Evolutionary conservation across 1,284 basidiomycete genomes (phyloP).

Genomic region (Moniliophthora roreri): DNA sequence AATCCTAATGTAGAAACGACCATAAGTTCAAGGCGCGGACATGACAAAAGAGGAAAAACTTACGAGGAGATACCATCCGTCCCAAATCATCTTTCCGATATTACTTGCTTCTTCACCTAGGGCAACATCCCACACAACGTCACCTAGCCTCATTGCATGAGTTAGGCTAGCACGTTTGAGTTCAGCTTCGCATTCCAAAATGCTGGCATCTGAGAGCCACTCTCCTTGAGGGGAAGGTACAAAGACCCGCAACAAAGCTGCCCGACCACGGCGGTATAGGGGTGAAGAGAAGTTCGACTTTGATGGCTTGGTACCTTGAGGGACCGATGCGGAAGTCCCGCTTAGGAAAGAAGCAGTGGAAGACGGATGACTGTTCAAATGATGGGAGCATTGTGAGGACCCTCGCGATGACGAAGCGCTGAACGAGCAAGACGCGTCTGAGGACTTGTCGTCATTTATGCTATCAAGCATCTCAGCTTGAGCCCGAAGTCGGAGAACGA

Average conservation of each 20-base stretch:
- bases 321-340: neutral
- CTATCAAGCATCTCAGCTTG: conserved; percentile 59
- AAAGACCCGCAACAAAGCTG: conserved; percentile 73
- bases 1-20: conserved; percentile 47
- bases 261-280: conserved; percentile 62
- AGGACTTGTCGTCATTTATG: conserved; percentile 18
- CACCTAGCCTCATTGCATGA: conserved; percentile 62
- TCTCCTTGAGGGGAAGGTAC: conserved; percentile 72
- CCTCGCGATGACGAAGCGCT: conserved; percentile 7
- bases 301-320: neutral
- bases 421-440: conserved; percentile 13
- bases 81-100: conserved; percentile 75
- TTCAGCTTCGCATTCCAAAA: conserved; percentile 77
- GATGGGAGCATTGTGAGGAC: conserved; percentile 28
- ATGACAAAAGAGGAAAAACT: conserved; percentile 23
- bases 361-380: conserved; percentile 5
- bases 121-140: conserved; percentile 80
- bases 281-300: conserved; percentile 43
- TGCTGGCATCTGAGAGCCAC: conserved; percentile 76
- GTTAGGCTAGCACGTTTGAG: conserved; percentile 61
- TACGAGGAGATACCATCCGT: conserved; percentile 79
- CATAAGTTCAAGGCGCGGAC: neutral
- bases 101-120: conserved; percentile 76
- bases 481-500: conserved; percentile 71
- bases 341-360: neutral